Base-by-base conservation (phyloP, 2,329 filamentous ascomycete species). In the Fusarium buharicum region DNA sequence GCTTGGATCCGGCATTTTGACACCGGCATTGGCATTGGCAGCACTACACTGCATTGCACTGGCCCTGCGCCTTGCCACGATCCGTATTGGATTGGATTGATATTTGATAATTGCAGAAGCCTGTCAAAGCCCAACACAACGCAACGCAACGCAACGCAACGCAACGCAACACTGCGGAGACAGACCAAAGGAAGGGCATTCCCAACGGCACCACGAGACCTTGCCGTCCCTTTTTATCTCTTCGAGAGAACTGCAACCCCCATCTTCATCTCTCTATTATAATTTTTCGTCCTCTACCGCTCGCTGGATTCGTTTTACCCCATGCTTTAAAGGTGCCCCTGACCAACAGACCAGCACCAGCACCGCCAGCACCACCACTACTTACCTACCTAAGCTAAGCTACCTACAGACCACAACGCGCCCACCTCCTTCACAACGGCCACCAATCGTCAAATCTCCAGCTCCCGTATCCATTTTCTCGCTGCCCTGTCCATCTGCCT, bases 361-460 rank as follows among this genome's bases (percentile, higher is more conserved):
- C n/a, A n/a, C n/a, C n/a, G n/a, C n/a, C n/a, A n/a, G n/a, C n/a
- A 37, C 46, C 55, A 38, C 22, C 36, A 49, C 38, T 37, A 48
- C 62, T 40, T 10, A 50, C 44, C 44, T 50, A 52, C 4, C 30
- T 31, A 31, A 11, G 13, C 30, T 31, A n/a, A 11, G 12, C 12
- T 28, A 28, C 27, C 46, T 50, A 48, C 54, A 33, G 45, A 44
- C 43, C 24, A 49, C 40, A 39, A 55, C 49, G 52, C 62, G 53
- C 28, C 45, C 53, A 47, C 46, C 48, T 59, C 33, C 16, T 36
- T 53, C 53, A 57, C 45, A 39, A 55, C 49, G 58, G 45, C 63
- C 65, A 63, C 64, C 62, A 66, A 61, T 67, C 54, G 55, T 53
- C 63, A 55, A 64, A 41, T 60, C 47, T 49, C 55, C 54, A 39